A percentile compares a stretch with the other conserved stretches of the same genome.
Evolutionary conservation across 768 basidiomycete species (phyloP).

Genomic region (Lactarius evosmus): DNA sequence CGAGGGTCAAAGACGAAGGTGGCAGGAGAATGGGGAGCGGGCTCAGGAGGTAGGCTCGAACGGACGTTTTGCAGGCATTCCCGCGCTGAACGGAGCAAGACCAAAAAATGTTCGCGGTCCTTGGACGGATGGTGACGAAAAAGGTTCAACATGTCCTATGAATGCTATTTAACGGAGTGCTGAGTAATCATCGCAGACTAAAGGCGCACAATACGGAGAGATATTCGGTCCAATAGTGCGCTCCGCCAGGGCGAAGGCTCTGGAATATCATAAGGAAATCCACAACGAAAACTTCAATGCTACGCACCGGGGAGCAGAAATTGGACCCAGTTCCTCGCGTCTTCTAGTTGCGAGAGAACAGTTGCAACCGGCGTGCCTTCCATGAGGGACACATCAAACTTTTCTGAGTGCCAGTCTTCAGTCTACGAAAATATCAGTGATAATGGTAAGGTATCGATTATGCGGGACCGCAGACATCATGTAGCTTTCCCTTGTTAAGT

Average conservation of each 20-base stretch:
- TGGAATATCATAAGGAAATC: conserved; percentile 6
- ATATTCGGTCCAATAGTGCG: conserved; percentile 23
- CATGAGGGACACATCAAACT: conserved; percentile 73
- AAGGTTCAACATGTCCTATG: conserved; percentile 49
- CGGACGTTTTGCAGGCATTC: conserved; percentile 43
- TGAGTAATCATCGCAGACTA: not conserved
- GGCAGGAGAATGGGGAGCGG: conserved; percentile 45
- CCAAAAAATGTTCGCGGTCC: conserved; percentile 38
- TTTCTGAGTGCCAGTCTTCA: conserved; percentile 90
- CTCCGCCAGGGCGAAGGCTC: conserved; percentile 24
- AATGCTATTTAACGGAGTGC: not conserved
- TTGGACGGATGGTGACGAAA: conserved; percentile 43
- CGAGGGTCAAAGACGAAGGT: conserved; percentile 60
- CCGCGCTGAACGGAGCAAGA: conserved; percentile 41
- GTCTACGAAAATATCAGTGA: conserved; percentile 43
- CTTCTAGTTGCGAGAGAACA: conserved; percentile 53
- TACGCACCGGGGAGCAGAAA: conserved; percentile 22
- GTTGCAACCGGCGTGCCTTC: conserved; percentile 58
- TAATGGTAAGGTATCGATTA: conserved; percentile 17
- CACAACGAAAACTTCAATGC: not conserved
- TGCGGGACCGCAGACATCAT: conserved; percentile 54
- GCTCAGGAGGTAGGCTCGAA: conserved; percentile 37
- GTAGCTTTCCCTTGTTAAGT: conserved; percentile 65
- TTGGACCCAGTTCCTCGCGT: conserved; percentile 59
- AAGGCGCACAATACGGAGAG: conserved; percentile 22